Conservation (phyloP, 2,329 filamentous ascomycete genomes). For the Fusarium virguliforme region DNA sequence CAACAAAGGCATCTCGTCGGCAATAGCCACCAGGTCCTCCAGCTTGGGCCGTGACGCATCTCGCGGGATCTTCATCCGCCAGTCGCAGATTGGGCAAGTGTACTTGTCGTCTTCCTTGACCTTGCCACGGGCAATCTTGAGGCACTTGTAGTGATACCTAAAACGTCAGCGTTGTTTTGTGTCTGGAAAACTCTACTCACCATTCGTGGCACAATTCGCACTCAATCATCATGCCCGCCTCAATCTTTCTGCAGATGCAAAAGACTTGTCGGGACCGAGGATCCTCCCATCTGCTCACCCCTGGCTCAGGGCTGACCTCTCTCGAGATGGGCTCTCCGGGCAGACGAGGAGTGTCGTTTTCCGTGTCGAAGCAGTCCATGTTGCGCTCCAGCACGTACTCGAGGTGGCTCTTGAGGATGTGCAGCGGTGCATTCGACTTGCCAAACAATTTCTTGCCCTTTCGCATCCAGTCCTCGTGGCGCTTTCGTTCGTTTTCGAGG, state of each 20-base stretch:
- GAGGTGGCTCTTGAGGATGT: slow-evolving; percentile 96
- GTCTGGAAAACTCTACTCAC: slow-evolving; percentile 66
- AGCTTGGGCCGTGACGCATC: slow-evolving; percentile 96
- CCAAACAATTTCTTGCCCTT: slow-evolving; percentile 98
- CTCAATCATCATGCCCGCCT: slow-evolving; percentile 99
- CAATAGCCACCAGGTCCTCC: slow-evolving; percentile 88
- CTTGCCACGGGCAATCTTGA: slow-evolving; percentile 97
- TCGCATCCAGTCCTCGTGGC: slow-evolving; percentile 99
- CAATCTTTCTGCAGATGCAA: slow-evolving; percentile 93
- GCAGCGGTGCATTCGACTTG: slow-evolving; percentile 96
- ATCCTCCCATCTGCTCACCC: slow-evolving; percentile 72
- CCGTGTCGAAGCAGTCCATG: slow-evolving; percentile 89
- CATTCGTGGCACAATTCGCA: slow-evolving; percentile 98
- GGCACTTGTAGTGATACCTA: slow-evolving; percentile 97
- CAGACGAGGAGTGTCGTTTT: slow-evolving; percentile 85
- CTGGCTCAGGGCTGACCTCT: slow-evolving; percentile 76
- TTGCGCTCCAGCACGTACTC: slow-evolving; percentile 94
- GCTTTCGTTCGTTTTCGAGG: slow-evolving; percentile 92
- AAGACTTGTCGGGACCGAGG: slow-evolving; percentile 85
- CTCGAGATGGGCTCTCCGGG: slow-evolving; percentile 94
- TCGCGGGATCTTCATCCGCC: slow-evolving; percentile 95
- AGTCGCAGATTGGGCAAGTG: slow-evolving; percentile 98
- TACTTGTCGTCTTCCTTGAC: slow-evolving; percentile 99
- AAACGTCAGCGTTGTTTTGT: slow-evolving; percentile 16
- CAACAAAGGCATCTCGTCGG: slow-evolving; percentile 83